Evolutionary conservation across 2,329 filamentous ascomycete genomes (phyloP), one percentile per base, ranked within the genome.

Genomic region (Pseudogymnoascus sp.): DNA sequence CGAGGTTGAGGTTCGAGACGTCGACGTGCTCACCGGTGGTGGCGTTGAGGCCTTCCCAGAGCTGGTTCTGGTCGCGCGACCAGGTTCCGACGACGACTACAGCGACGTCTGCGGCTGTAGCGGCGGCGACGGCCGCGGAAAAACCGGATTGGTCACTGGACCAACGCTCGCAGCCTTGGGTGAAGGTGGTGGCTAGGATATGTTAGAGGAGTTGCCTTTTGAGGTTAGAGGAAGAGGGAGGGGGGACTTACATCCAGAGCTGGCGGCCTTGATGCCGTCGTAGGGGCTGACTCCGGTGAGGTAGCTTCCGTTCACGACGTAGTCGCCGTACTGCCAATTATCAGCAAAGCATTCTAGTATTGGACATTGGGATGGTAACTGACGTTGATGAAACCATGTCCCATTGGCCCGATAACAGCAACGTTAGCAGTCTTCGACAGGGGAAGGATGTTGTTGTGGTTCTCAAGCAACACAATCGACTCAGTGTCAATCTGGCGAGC

Each of bases 391-490:
- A 80, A 88, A 0, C 84, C 85, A 67, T 88, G 82, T 1, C 85
- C 88, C 84, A 91, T 91, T 1, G 88, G 88, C 0, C 89, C 89
- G 68, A 91, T 89, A 14, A 91, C 85, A 4, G 87, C 87, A 63
- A 91, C 79, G 14, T 83, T 85, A n/a, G 85, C 86, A 6, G 82
- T 79, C 70, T 87, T 89, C 65, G 79, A 75, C 25, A 92, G 77
- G 1, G 89, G 89, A 5, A 92, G 78, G 2, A 89, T 75, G 16
- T 79, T 75, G 36, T 82, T 80, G 4, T 81, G 77, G 65, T 97
- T 96, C 76, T 96, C 95, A 39, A 97, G 80, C 61, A 95, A 72
- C 0, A 92, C 88, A 11, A 88, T 90, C 12, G 89, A 90, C 71
- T 95, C 91, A 0, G 86, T 87, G 5, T 91, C 92, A 22, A 97